Evolutionary conservation across 2,329 filamentous ascomycete species (phyloP).

Genomic region (Colletotrichum ledebouriae): DNA sequence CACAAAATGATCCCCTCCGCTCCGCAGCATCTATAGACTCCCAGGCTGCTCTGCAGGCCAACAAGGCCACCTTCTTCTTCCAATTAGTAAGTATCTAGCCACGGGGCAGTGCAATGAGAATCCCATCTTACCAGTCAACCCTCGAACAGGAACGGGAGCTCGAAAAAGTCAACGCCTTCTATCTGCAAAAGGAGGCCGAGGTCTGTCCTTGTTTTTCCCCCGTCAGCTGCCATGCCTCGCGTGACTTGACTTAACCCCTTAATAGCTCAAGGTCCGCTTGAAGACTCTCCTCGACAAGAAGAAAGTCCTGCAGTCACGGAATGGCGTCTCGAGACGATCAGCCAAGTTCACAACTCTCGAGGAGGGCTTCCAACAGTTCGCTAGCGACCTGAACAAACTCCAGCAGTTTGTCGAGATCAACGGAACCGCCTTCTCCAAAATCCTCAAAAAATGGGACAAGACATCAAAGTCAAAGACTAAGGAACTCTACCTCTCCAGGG

Average conservation of each 20-base stretch:
- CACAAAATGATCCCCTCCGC: conserved; percentile 75
- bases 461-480: conserved; percentile 99
- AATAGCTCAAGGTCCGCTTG: conserved; percentile 89
- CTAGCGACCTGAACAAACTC: conserved; percentile 95
- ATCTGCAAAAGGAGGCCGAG: conserved; percentile 97
- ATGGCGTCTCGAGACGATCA: conserved; percentile 82
- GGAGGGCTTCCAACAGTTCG: conserved; percentile 97
- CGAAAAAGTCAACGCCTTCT: conserved; percentile 98
- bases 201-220: conserved; percentile 61
- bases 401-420: conserved; percentile 99
- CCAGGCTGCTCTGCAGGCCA: conserved; percentile 92
- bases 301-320: conserved; percentile 84
- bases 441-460: conserved; percentile 99
- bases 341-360: conserved; percentile 95
- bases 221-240: conserved; percentile 13
- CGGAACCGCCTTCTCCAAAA: conserved; percentile 97
- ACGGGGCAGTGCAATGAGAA: conserved; percentile 41
- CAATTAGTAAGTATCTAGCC: conserved; percentile 76
- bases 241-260: conserved; percentile 10
- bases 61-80: conserved; percentile 99
- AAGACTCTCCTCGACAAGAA: conserved; percentile 97
- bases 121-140: conserved; percentile 55
- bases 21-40: conserved; percentile 72
- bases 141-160: conserved; percentile 87
- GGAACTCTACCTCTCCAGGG: conserved; percentile 94